phyloP scores from a whole-genome alignment of 148 eudicot species.

The Camellia lanceoleosa region DNA sequence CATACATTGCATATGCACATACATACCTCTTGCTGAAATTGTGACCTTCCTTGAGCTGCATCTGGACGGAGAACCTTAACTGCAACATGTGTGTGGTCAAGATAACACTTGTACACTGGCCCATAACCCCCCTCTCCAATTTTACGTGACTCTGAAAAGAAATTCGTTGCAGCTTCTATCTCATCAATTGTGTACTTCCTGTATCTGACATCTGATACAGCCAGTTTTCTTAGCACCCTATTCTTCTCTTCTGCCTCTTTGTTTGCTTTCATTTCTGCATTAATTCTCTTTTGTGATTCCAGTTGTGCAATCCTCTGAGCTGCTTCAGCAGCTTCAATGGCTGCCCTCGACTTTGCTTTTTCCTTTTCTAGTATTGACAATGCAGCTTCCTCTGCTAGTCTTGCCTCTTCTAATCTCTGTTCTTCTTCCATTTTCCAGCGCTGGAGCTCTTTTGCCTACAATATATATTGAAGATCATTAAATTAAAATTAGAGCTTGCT shows the following conservation, averaged over 20 bases:
- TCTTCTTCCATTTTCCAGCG: constrained; percentile 78
- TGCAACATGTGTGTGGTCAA: constrained; percentile 79
- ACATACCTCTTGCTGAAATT: constrained; percentile 84
- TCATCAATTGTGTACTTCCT: constrained; percentile 81
- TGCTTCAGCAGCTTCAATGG: constrained; percentile 69
- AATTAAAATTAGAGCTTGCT: background rate
- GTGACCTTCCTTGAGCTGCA: constrained; percentile 93
- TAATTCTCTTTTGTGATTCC: constrained; percentile 60
- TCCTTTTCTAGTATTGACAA: constrained; percentile 42
- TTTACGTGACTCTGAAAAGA: constrained; percentile 56
- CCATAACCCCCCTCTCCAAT: constrained; percentile 99
- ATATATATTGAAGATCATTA: background rate
- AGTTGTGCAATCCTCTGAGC: constrained; percentile 60
- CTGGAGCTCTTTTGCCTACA: constrained; percentile 68
- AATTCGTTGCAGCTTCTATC: constrained; percentile 73
- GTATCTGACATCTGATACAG: constrained; percentile 37
- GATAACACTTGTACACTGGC: constrained; percentile 65
- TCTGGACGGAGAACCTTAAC: constrained; percentile 94
- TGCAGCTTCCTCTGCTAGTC: constrained; percentile 44
- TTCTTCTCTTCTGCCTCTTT: constrained; percentile 45
- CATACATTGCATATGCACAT: too few species aligned
- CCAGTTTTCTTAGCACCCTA: constrained; percentile 22
- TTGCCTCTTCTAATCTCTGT: constrained; percentile 45
- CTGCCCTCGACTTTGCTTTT: constrained; percentile 50
- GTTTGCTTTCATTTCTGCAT: constrained; percentile 56